Evolutionary conservation across 2,329 filamentous ascomycete genomes (phyloP), one percentile per base, ranked within the genome.

Genomic region (Pyricularia pennisetigena): DNA sequence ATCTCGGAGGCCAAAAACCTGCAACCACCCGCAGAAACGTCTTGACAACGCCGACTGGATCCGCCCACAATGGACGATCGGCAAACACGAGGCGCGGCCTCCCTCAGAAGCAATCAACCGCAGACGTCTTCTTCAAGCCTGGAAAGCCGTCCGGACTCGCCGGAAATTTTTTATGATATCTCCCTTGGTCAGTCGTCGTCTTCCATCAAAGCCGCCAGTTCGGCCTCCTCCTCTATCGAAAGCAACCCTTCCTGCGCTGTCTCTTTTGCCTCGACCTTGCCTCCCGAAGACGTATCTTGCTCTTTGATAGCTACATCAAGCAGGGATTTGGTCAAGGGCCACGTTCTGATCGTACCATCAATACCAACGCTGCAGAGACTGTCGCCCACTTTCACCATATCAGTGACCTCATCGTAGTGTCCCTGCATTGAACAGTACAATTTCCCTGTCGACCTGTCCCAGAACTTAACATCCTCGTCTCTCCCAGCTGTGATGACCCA

Each of bases 401-500:
- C 92, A 0, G 93, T 97, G 16, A 99, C 90, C 78, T 98, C 95
- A 75, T 99, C 93, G 75, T 88, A 98, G 79, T 99, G 95, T 0
- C 95, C 95, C 54, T 87, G 85, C 70, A 94, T 88, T 8, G 85
- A 85, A 76, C 91, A 91, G 74, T 90, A 85, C 35, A 96, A 81
- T 75, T 90, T 88, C 8, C 92, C 92, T 9, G 87, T 89, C 70
- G 87, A 75, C 64, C 85, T 80, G 76, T 97, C 90, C 94, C 94
- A 99, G 9, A 98, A 85, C 73, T 96, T 91, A 69, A 99, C 84
- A 73, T 97, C 88, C 78, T 99, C 95, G 74, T 97, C 93, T 72
- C 95, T 85, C 69, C 95, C 97, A 1, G 91, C 94, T 0, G 95
- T 97, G 61, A 97, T 79, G 14, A 95, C 87, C 88, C 92, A 94